Evolutionary conservation across 2,329 filamentous ascomycete species (phyloP).

Genomic region (Neophaeococcomyces mojaviensis): DNA sequence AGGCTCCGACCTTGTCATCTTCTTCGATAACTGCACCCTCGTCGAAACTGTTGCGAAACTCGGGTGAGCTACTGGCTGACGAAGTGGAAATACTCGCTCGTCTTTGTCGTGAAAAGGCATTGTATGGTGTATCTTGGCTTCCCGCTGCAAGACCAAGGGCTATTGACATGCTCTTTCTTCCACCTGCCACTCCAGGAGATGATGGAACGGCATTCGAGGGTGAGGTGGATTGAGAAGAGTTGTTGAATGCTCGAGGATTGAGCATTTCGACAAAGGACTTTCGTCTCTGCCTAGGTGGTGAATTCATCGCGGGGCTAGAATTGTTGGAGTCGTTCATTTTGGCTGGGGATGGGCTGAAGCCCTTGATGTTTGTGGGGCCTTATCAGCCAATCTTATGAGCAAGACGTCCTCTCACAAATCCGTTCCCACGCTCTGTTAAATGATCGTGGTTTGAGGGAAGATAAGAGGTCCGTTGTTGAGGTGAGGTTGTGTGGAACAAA

Average conservation of each 20-base stretch:
- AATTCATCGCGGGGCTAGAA: slow-evolving; percentile 28
- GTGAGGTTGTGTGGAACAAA: no score
- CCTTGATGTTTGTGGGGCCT: background rate
- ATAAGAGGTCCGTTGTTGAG: no score
- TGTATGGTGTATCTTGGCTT: slow-evolving; percentile 41
- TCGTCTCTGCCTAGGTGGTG: slow-evolving; percentile 35
- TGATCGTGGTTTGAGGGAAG: no score
- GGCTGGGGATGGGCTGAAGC: slow-evolving; percentile 7
- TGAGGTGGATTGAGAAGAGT: slow-evolving; percentile 31
- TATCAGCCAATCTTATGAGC: no score
- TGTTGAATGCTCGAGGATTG: slow-evolving; percentile 46
- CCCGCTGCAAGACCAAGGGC: slow-evolving; percentile 62
- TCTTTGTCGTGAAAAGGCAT: slow-evolving; percentile 45
- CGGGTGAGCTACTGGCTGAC: slow-evolving; percentile 35
- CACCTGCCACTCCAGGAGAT: slow-evolving; percentile 36
- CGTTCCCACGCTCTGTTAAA: no score
- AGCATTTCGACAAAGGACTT: slow-evolving; percentile 40
- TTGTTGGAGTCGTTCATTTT: slow-evolving; percentile 39
- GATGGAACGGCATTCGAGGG: slow-evolving; percentile 43
- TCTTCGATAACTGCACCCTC: slow-evolving; percentile 54
- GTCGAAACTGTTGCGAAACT: slow-evolving; percentile 25
- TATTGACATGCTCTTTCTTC: slow-evolving; percentile 63
- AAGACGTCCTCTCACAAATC: no score
- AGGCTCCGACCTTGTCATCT: slow-evolving; percentile 55
- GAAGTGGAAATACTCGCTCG: slow-evolving; percentile 64